Evolutionary conservation across 2,329 filamentous ascomycete species (phyloP), one percentile per base, ranked within the genome.

Genomic region (Phyllosticta citriasiana): DNA sequence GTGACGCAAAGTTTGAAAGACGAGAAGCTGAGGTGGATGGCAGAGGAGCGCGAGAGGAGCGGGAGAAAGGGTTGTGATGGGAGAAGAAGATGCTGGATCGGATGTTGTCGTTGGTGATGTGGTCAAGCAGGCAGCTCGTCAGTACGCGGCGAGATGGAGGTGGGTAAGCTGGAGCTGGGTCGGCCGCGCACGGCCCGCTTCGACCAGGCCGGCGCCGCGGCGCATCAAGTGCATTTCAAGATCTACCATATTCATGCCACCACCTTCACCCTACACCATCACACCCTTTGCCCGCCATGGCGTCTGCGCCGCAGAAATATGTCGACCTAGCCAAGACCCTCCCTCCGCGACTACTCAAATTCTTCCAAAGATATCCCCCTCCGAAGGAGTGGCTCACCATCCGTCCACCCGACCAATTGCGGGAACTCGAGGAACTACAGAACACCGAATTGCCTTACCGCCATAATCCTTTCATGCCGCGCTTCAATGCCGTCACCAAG

Each of bases 321-420:
- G 71, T 82, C 62, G 70, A 75, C 62, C 80, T 91, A 62, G 88
- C 88, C 63, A 84, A 86, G 75, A 79, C 83, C 66, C 84, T 97
- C 51, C 94, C 91, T 8, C 79, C 84, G 59, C 87, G 87, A 51
- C 84, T 99, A 54, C 84, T 88, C 71, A 85, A 86, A 69, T 97
- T 99, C 82, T 88, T 99, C 76, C 88, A 88, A 62, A 88, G 89
- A 66, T 97, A 93, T 74, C 94, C 94, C 52, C 91, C 93, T 26
- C 55, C 82, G 70, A 53, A 63, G 59, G 24, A 62, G 57, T 57
- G 10, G 27, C 25, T 30, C 24, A 26, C 54, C 27, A 24, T 30
- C 6, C 14, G 6, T n/a, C 40, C 19, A 22, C 19, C 19, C 19
- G 19, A 22, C 19, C 19, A 22, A 22, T 22, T 22, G 19, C 19